Percentiles rank a stretch among this genome's conserved stretches.
Evolutionary conservation across 2,329 filamentous ascomycete species (phyloP).

Genomic region (Calonectria pteridis): DNA sequence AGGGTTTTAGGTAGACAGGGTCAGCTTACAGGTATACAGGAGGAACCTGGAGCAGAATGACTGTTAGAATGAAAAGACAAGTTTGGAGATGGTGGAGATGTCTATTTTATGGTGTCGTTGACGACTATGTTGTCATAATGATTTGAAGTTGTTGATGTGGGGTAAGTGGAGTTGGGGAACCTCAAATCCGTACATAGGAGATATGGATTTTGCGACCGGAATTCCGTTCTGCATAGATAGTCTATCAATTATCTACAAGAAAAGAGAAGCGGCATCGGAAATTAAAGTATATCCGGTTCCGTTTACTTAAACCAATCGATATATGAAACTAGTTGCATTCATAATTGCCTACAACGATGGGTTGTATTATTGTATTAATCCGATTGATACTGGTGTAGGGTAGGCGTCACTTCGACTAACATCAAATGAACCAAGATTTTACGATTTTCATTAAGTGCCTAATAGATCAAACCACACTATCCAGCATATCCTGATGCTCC

Average conservation of each 20-base stretch:
- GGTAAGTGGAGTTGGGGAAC: background rate
- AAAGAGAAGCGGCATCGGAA: background rate
- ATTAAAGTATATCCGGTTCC: background rate
- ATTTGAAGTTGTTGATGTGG: background rate
- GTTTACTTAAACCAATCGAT: background rate
- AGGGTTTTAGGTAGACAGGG: background rate
- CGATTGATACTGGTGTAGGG: background rate
- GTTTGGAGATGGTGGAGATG: background rate
- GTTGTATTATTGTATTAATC: background rate
- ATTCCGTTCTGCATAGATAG: background rate
- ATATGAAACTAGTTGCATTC: background rate
- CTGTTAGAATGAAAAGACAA: background rate
- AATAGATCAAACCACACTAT: conserved; percentile 50
- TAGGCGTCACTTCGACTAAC: background rate
- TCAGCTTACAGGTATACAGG: background rate
- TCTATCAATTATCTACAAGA: background rate
- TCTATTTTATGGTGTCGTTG: background rate
- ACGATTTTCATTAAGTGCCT: conserved; percentile 18
- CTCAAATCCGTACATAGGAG: background rate
- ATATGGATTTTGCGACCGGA: background rate
- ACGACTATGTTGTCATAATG: background rate
- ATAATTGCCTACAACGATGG: background rate
- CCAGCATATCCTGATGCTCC: conserved; percentile 26
- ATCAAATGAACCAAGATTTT: conserved; percentile 22
- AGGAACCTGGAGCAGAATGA: background rate